Evolutionary conservation across 345 rosid species (phyloP).

Genomic region (Heritiera fomes): DNA sequence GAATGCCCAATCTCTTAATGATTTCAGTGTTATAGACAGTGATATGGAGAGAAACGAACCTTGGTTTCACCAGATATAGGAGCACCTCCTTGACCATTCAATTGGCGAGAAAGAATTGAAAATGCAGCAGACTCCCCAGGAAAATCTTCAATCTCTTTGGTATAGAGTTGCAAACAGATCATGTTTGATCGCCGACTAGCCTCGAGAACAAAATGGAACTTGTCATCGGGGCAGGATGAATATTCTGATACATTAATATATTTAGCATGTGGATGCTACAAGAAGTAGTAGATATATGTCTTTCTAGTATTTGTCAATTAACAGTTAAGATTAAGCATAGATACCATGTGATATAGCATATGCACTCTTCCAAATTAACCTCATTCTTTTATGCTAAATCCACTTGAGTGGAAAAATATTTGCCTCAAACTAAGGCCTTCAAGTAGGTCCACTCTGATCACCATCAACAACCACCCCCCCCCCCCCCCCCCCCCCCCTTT

Average conservation of each 20-base stretch:
- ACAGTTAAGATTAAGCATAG: neutral
- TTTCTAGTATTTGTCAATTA: conserved; percentile 12
- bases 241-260: conserved; percentile 57
- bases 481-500: neutral
- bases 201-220: conserved; percentile 73
- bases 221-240: conserved; percentile 63
- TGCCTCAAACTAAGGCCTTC: neutral
- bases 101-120: conserved; percentile 67
- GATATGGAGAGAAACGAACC: conserved; percentile 38
- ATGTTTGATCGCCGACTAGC: conserved; percentile 85
- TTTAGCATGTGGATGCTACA: conserved; percentile 44
- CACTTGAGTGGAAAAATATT: neutral
- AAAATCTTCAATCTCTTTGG: conserved; percentile 71
- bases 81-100: conserved; percentile 51
- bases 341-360: neutral
- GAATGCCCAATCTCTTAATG: neutral
- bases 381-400: neutral
- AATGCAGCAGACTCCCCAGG: conserved; percentile 86
- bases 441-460: neutral
- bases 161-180: conserved; percentile 73
- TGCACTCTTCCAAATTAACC: conserved; percentile 1
- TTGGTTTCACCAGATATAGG: conserved; percentile 49
- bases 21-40: conserved; percentile 6
- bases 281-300: conserved; percentile 14
- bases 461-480: neutral